Evolutionary conservation across 306 rosid genomes (phyloP), one percentile per base, ranked within the genome.

Genomic region (Cucurbita argyrosperma): DNA sequence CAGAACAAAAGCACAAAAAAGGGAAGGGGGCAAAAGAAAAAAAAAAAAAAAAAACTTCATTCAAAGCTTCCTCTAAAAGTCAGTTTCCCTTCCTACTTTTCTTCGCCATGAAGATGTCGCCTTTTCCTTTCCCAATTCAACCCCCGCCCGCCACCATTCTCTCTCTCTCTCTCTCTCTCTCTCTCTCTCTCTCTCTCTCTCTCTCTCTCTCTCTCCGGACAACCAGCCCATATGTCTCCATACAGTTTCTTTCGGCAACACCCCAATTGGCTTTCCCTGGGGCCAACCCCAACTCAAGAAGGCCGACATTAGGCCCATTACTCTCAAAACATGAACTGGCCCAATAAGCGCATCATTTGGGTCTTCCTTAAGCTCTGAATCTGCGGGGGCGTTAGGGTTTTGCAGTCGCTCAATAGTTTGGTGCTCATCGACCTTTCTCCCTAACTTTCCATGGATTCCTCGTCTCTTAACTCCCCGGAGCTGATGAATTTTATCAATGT

Each of bases 401-500:
- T 56, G 45, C 39, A 70, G 8, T 47, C 74, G 14, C 18, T 4
- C 35, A 30, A 3, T 30, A 30, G 35, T 30, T 30, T 30, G 35
- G 35, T 30, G 35, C 3, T 30, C 74, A 7, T 69, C 74, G 50
- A 49, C 74, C 58, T 69, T 10, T 8, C 62, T 38, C 7, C 10
- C 62, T 38, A 15, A 47, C 53, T 42, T 60, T 19, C 65, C 79
- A 94, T 94, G 99, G 99, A 94, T 83, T 83, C 87, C 69, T 89
- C 96, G 50, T 61, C 80, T 2, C 75, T 86, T 6, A 85, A 84
- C 73, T 83, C 85, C 26, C 60, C 91, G 19, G 99, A 94, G 54
- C 58, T 94, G 69, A 85, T 87, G 80, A 83, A 73, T 3, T 84
- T 94, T 53, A 89, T 89, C 78, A 80, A 83, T 15, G 99, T 94